Evolutionary conservation across 345 rosid genomes (phyloP), one percentile per base, ranked within the genome.

Genomic region (Barbarea vulgaris): DNA sequence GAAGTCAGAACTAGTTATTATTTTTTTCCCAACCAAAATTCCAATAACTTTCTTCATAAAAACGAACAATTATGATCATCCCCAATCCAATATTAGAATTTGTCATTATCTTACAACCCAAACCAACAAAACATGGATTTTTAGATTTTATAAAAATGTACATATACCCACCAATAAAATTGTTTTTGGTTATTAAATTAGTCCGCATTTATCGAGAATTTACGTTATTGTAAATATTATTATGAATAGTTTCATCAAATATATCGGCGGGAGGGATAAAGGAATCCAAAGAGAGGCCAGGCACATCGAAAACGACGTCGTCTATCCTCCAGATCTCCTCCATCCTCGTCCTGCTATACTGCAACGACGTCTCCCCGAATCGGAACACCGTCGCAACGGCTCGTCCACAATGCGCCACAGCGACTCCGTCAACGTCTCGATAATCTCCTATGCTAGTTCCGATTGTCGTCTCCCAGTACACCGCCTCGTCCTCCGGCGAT

Each of bases 191-290:
- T 36, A 67, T 57, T 24, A 69, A 61, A 60, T 42, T 52, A 70
- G 72, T 48, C 44, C 55, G 64, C 65, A 62, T 3, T 69, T 24
- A 62, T 24, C 59, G 58, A 2, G 64, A 41, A 53, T 76, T 52
- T n/a, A 52, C 69, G 68, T 52, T 37, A 28, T 25, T 37, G 39
- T 15, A 56, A 47, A 18, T 0, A 36, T 54, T 18, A 18, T 47
- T 34, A 13, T 27, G 21, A 27, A 70, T 34, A 64, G 67, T 66
- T 3, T 79, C 80, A 72, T 88, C 85, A 67, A 79, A 81, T 15
- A 91, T 83, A 82, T 91, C 98, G 39, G 98, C 93, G 1, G 98
- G 98, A 65, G 98, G 98, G 42, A 94, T 94, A 78, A 91, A 94
- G n/a, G 82, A 81, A 62, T 94, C 98, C 22, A 85, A 57, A 12